Conservation (phyloP, 2,329 filamentous ascomycete genomes). For the Lachnellula hyalina region DNA sequence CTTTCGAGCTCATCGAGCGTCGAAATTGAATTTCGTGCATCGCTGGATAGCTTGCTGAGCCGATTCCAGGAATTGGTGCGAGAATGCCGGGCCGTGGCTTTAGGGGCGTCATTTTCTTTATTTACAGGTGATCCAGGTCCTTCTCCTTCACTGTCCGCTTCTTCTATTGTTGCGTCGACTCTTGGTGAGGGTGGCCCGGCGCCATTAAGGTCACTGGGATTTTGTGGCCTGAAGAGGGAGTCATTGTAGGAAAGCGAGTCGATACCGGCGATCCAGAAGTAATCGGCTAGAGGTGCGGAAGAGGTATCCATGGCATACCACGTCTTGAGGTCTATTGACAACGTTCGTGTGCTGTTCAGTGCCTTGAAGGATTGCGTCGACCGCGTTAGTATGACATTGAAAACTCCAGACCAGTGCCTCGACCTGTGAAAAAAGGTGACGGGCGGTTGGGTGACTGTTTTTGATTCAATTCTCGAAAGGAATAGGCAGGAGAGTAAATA, state of each 20-base stretch:
- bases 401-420: neutral
- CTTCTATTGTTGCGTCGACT: slow-evolving; percentile 55
- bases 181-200: slow-evolving; percentile 28
- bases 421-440: neutral
- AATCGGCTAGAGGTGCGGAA: slow-evolving; percentile 64
- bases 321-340: neutral
- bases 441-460: neutral
- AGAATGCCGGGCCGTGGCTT: slow-evolving; percentile 48
- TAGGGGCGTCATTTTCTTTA: slow-evolving; percentile 11
- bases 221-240: slow-evolving; percentile 36
- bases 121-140: slow-evolving; percentile 34
- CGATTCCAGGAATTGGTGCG: slow-evolving; percentile 56
- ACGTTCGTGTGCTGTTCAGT: slow-evolving; percentile 6
- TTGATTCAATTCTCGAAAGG: neutral
- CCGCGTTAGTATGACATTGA: slow-evolving; percentile 19
- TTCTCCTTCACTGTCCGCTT: slow-evolving; percentile 48
- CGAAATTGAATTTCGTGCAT: slow-evolving; percentile 47
- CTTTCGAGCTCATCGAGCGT: slow-evolving; percentile 52
- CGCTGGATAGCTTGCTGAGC: slow-evolving; percentile 48
- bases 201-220: slow-evolving; percentile 15
- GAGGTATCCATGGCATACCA: slow-evolving; percentile 35
- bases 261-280: slow-evolving; percentile 71
- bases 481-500: neutral
- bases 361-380: slow-evolving; percentile 1
- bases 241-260: slow-evolving; percentile 63